phyloP scores from a whole-genome alignment of 352 stramenopile species.

The Pythium phragmitis region DNA sequence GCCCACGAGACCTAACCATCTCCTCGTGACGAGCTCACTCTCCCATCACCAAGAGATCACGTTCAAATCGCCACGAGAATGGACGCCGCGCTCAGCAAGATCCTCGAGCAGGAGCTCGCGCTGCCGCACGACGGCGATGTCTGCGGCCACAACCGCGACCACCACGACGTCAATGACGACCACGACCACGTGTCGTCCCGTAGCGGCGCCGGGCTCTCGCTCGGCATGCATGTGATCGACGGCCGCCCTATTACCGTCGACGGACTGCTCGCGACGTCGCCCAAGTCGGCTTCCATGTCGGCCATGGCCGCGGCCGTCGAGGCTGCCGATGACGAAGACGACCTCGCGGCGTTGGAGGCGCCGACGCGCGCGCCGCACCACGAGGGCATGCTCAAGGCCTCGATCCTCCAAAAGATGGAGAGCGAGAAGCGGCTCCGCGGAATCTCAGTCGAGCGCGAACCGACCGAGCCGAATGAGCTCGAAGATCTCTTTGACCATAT shows the following conservation, averaged over 20 bases:
- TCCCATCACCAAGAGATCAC: background rate
- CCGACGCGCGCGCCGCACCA: constrained; percentile 37
- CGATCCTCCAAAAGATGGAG: constrained; percentile 73
- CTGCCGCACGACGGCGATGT: constrained; percentile 27
- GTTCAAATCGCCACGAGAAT: background rate
- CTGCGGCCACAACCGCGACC: constrained; percentile 18
- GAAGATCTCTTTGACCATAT: constrained; percentile 79
- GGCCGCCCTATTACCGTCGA: constrained; percentile 19
- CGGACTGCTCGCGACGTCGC: constrained; percentile 24
- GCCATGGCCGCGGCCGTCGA: constrained; percentile 23
- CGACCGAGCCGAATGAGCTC: constrained; percentile 35
- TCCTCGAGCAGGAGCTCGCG: constrained; percentile 26
- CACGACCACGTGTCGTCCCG: background rate
- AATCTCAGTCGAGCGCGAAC: constrained; percentile 40
- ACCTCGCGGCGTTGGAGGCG: constrained; percentile 22
- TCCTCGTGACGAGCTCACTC: too few species aligned
- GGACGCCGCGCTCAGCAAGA: constrained; percentile 25
- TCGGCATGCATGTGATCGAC: constrained; percentile 29
- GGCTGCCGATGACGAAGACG: constrained; percentile 24
- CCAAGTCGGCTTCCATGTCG: constrained; percentile 25
- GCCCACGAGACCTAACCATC: background rate
- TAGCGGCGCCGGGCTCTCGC: constrained; percentile 8
- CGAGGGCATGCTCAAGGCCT: constrained; percentile 68
- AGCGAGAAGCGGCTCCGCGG: constrained; percentile 68
- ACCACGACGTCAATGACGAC: constrained; percentile 11